A percentile compares a stretch with the other conserved stretches of the same genome.
Evolutionary conservation across 2,329 filamentous ascomycete species (phyloP).

Genomic region (Lomentospora prolificans): DNA sequence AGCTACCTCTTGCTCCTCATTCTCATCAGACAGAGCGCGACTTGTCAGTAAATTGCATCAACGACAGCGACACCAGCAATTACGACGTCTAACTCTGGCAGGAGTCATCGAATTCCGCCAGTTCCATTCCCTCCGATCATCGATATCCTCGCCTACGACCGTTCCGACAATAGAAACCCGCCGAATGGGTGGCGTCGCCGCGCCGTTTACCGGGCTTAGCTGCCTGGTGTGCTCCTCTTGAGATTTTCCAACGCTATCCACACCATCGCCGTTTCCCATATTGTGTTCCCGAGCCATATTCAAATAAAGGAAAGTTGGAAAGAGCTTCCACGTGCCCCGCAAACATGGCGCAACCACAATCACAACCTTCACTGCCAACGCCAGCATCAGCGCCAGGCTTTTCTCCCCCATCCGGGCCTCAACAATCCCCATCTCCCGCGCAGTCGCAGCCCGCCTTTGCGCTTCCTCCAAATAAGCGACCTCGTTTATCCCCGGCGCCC

Average conservation of each 20-base stretch:
- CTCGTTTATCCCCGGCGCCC: conserved; percentile 58
- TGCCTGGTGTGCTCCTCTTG: conserved; percentile 28
- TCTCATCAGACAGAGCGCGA: conserved; percentile 8
- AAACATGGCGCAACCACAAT: conserved; percentile 51
- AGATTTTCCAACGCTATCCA: background rate
- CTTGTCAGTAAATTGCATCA: background rate
- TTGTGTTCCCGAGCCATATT: background rate
- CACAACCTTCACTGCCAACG: conserved; percentile 27
- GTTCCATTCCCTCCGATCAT: background rate
- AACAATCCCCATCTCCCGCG: conserved; percentile 51
- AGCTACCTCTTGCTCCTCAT: conserved; percentile 8
- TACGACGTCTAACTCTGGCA: background rate
- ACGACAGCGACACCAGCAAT: background rate
- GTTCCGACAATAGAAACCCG: conserved; percentile 10
- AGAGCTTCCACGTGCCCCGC: background rate
- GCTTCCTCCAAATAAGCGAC: conserved; percentile 64
- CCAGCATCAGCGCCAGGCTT: conserved; percentile 40
- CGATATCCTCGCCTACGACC: conserved; percentile 12
- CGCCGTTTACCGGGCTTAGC: conserved; percentile 37
- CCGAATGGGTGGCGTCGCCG: conserved; percentile 37
- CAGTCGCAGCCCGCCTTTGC: conserved; percentile 41
- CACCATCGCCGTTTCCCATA: background rate
- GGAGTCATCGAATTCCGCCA: background rate
- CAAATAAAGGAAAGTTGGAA: background rate
- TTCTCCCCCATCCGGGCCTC: conserved; percentile 40